Evolutionary conservation across 805 yeast genomes (phyloP).

Genomic region (Wickerhamiella allomyrinae): DNA sequence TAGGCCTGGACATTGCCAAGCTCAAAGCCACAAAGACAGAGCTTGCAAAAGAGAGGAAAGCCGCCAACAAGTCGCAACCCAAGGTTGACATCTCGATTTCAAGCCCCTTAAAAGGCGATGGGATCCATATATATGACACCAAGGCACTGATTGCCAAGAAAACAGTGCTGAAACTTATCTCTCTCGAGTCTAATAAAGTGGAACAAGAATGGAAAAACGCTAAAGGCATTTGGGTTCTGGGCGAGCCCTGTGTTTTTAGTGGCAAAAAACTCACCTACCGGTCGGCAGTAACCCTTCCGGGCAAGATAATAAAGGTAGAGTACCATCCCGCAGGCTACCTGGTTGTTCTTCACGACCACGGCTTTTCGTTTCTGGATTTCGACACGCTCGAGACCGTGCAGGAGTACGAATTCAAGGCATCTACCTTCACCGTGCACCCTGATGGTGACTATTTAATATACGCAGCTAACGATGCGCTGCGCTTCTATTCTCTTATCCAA

Average conservation of each 20-base stretch:
- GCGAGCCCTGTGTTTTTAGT: neutral
- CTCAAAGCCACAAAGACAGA: neutral
- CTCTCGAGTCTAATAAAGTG: neutral
- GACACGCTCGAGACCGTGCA: neutral
- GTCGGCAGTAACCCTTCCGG: neutral
- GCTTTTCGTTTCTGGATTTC: neutral
- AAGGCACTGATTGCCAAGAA: neutral
- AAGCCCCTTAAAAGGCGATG: neutral
- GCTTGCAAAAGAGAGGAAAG: slow-evolving; percentile 1
- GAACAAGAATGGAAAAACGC: neutral
- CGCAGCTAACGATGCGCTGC: neutral
- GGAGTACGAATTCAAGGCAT: neutral
- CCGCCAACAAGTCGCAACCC: neutral
- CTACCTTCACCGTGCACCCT: neutral
- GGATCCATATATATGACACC: neutral
- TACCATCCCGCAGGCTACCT: slow-evolving; percentile 4
- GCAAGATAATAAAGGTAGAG: neutral
- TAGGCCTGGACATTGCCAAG: neutral
- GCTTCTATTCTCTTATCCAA: neutral
- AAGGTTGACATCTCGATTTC: neutral
- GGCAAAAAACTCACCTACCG: neutral
- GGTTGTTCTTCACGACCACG: neutral
- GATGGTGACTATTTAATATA: slow-evolving; percentile 3
- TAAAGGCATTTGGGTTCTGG: neutral
- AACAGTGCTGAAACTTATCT: neutral